phyloP scores from a whole-genome alignment of 164 flowering plant species.

The Vitis amurensis region DNA sequence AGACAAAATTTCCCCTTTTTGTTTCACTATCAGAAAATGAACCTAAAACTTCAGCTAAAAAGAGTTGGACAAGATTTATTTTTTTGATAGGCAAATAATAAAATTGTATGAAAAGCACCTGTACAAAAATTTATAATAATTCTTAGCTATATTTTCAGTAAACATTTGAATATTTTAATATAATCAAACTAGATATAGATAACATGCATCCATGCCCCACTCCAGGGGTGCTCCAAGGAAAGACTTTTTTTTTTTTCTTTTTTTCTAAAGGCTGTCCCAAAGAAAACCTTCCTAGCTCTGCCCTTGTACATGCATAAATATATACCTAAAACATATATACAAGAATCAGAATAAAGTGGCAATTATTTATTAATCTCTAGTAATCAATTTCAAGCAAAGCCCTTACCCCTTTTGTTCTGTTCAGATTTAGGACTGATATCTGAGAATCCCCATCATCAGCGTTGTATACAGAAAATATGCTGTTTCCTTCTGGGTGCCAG shows the following conservation, averaged over 20 bases:
- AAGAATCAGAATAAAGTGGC: not conserved
- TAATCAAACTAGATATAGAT: no score
- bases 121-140: no score
- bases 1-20: no score
- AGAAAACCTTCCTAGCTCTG: not conserved
- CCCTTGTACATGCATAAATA: not conserved
- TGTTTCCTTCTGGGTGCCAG: slow-evolving; percentile 90
- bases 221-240: no score
- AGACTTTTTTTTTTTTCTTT: not conserved
- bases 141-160: no score
- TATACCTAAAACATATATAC: not conserved
- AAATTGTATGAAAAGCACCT: no score
- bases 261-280: not conserved
- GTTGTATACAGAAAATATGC: slow-evolving; percentile 58
- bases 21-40: no score
- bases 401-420: slow-evolving; percentile 58
- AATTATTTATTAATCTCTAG: not conserved
- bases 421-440: slow-evolving; percentile 65
- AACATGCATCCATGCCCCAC: no score
- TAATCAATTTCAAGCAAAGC: not conserved
- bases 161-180: no score
- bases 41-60: no score
- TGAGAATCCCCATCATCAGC: slow-evolving; percentile 93
- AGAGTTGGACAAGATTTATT: no score
- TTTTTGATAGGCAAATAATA: no score